Conservation (phyloP, 345 rosid genomes). For the Barbarea vulgaris region DNA sequence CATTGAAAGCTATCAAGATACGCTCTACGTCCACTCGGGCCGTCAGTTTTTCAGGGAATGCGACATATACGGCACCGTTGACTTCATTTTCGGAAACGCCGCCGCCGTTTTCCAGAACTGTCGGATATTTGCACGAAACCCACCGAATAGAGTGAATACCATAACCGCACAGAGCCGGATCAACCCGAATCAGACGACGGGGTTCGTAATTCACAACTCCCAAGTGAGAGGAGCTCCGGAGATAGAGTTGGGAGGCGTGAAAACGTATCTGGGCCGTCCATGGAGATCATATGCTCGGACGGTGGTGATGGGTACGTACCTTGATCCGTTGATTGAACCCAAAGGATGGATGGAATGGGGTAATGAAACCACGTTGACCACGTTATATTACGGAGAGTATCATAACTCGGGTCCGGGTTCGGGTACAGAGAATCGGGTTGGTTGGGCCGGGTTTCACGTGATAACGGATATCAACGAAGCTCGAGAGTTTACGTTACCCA, state of each 20-base stretch:
- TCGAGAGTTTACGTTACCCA: slow-evolving; percentile 42
- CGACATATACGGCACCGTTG: slow-evolving; percentile 52
- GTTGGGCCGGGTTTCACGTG: slow-evolving; percentile 50
- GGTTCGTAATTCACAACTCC: slow-evolving; percentile 54
- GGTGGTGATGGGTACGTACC: slow-evolving; percentile 45
- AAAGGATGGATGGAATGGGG: slow-evolving; percentile 53
- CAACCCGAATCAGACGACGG: slow-evolving; percentile 51
- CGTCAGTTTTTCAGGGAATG: slow-evolving; percentile 60
- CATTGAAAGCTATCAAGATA: slow-evolving; percentile 62
- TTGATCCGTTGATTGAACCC: slow-evolving; percentile 45
- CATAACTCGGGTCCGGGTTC: slow-evolving; percentile 50
- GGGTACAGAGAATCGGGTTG: slow-evolving; percentile 42
- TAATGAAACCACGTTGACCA: slow-evolving; percentile 28
- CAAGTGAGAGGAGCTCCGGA: slow-evolving; percentile 43
- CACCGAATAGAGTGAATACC: slow-evolving; percentile 38
- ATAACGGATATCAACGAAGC: slow-evolving; percentile 46
- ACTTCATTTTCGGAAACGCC: slow-evolving; percentile 59
- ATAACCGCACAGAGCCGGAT: slow-evolving; percentile 50
- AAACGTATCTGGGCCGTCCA: slow-evolving; percentile 54
- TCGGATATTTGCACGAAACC: slow-evolving; percentile 45
- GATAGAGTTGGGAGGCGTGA: slow-evolving; percentile 34
- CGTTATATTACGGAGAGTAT: slow-evolving; percentile 56
- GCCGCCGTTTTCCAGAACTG: slow-evolving; percentile 52
- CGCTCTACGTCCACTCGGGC: slow-evolving; percentile 55
- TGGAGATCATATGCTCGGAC: slow-evolving; percentile 51